Base-by-base conservation (phyloP, 73 alveolate species). In the Paramecium bursaria region DNA sequence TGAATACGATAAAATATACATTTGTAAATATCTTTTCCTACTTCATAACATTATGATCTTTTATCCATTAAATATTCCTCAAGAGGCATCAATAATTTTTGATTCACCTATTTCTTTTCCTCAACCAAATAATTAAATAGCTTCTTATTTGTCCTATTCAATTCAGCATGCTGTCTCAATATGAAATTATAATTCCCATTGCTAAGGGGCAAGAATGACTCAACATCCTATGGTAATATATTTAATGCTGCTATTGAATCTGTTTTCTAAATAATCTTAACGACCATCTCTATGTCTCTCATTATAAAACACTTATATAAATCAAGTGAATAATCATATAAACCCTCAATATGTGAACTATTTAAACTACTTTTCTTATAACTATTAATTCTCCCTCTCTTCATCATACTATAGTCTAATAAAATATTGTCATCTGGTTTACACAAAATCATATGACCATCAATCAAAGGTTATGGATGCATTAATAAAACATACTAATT, bases 1-100 rank as follows among this genome's bases (percentile, higher is more conserved):
- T 10, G 9, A n/a, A 27, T 26, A 9, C 10, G 17, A 2, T 30
- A 30, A 14, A 23, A 48, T 19, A 39, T 67, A 42, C 53, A 23
- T 39, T 67, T 67, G 21, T 31, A 42, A 7, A 67, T 44, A 25
- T 67, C 82, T 42, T 47, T 67, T 33, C 44, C 9, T 7, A 67
- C 46, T 42, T 67, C 82, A 67, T 39, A 67, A 42, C 82, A 67
- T 39, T 67, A n/a, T 25, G 50, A 25, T 67, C 82, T 67, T 67
- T 67, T 21, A 67, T 67, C 82, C 7, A 67, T 35, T 2, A 67
- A 39, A 19, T 39, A 67, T 27, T 67, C 60, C 33, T 67, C 82
- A 42, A 67, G 33, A 21, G 82, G 82, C 53, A 67, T 31, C 22
- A 67, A 17, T 67, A 39, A 47, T 67, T 67, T 67, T 39, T 67